phyloP scores from a whole-genome alignment of 345 rosid species.

The Brassica carinata region DNA sequence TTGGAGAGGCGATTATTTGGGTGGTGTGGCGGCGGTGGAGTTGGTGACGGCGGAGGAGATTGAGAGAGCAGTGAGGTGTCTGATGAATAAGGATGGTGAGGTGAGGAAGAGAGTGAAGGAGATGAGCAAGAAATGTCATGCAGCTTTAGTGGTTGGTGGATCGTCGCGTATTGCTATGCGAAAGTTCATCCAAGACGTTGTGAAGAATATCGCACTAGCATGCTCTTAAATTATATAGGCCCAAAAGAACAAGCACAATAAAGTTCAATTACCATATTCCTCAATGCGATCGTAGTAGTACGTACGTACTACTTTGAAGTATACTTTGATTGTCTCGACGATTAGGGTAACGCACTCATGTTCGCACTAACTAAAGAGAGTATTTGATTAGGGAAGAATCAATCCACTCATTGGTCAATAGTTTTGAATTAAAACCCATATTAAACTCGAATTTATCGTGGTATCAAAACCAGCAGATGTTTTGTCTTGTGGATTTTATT shows the following conservation, averaged over 20 bases:
- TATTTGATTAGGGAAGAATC: no score
- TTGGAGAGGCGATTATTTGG: conserved; percentile 9
- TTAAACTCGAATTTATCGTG: no score
- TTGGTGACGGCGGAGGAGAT: conserved; percentile 37
- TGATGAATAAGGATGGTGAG: conserved; percentile 42
- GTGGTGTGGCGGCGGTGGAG: not conserved
- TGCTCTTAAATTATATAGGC: not conserved
- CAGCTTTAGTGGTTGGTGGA: conserved; percentile 42
- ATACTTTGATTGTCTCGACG: no score
- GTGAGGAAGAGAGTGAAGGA: conserved; percentile 39
- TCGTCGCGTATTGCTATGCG: conserved; percentile 29
- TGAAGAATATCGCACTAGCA: not conserved
- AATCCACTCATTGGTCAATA: no score
- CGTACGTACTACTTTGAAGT: not conserved
- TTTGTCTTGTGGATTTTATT: no score
- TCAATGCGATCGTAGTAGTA: no score
- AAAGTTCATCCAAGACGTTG: conserved; percentile 34
- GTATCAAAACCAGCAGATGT: no score
- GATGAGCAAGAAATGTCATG: conserved; percentile 33
- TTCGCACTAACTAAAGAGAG: no score
- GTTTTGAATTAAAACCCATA: no score
- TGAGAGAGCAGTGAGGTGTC: conserved; percentile 35
- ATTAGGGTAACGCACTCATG: no score
- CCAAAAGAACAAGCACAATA: not conserved
- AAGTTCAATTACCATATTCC: not conserved